Percentiles rank a stretch among this genome's conserved stretches.
phyloP scores from a whole-genome alignment of 2,329 filamentous ascomycete genomes.

The Aspergillus ruber region DNA sequence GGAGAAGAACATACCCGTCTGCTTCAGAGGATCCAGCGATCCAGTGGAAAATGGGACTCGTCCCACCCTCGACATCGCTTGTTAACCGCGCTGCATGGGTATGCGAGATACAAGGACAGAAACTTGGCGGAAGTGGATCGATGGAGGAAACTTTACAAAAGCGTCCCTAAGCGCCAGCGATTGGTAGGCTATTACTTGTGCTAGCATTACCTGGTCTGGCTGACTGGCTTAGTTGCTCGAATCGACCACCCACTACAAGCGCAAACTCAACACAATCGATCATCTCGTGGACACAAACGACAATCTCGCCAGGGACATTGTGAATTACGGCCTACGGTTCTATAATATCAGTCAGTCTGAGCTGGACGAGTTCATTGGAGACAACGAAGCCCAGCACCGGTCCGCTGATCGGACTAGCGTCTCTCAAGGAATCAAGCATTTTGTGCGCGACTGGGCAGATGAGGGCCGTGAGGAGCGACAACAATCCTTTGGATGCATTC shows the following conservation, averaged over 20 bases:
- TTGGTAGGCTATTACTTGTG: slow-evolving; percentile 3
- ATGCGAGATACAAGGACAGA: slow-evolving; percentile 16
- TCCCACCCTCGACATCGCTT: slow-evolving; percentile 21
- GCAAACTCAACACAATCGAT: slow-evolving; percentile 45
- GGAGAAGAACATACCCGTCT: too few relatives aligned
- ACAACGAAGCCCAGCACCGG: slow-evolving; percentile 30
- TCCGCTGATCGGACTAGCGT: slow-evolving; percentile 39
- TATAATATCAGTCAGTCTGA: slow-evolving; percentile 43
- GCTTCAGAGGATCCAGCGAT: too few relatives aligned
- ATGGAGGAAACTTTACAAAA: slow-evolving; percentile 17
- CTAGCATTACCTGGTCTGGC: neutral
- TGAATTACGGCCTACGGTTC: slow-evolving; percentile 40
- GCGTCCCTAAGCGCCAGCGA: slow-evolving; percentile 12
- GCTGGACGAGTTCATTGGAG: slow-evolving; percentile 36
- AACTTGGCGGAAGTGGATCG: slow-evolving; percentile 13
- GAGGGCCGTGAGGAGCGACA: slow-evolving; percentile 44
- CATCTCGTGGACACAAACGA: slow-evolving; percentile 42
- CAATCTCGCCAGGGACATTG: slow-evolving; percentile 42
- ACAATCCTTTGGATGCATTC: slow-evolving; percentile 30
- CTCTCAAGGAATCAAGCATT: slow-evolving; percentile 51
- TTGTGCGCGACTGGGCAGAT: slow-evolving; percentile 51
- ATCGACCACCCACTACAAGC: slow-evolving; percentile 51
- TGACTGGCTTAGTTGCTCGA: slow-evolving; percentile 44
- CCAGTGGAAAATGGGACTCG: slow-evolving; percentile 6
- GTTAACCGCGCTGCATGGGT: slow-evolving; percentile 20